These are phyloP conservation scores for Hansenula lynferdii DNA, from an alignment of 1,139 yeast species.

Conservation along the genomic window DNA sequence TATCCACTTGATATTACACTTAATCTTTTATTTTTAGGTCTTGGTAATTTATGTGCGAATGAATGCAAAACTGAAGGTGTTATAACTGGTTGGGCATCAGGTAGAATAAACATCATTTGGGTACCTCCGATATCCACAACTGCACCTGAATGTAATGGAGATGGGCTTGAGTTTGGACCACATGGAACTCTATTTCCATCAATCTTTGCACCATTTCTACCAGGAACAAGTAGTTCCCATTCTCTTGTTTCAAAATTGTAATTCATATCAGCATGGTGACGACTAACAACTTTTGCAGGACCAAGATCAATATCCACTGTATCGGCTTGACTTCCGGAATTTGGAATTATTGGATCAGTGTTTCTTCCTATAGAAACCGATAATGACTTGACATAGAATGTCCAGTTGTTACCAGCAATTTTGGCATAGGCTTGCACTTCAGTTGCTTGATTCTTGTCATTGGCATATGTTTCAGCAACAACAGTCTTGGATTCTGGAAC, in stretches of 20 bases:
- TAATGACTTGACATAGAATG: conserved; percentile 84
- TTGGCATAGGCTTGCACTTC: conserved; percentile 97
- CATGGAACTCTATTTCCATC: conserved; percentile 59
- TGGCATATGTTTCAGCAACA: conserved; percentile 48
- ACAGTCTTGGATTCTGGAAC: conserved; percentile 39
- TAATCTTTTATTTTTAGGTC: conserved; percentile 24
- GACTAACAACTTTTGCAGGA: conserved; percentile 92
- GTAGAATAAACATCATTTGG: conserved; percentile 97
- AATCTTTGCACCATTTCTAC: conserved; percentile 91
- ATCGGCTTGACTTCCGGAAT: conserved; percentile 16
- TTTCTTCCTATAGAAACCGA: conserved; percentile 80
- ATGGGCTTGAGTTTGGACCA: conserved; percentile 40
- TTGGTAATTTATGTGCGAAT: conserved; percentile 29
- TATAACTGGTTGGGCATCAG: conserved; percentile 78
- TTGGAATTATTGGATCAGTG: conserved; percentile 41
- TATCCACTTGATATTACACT: neutral
- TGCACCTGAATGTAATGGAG: conserved; percentile 75
- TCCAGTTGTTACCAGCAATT: conserved; percentile 92
- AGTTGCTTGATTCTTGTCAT: conserved; percentile 69
- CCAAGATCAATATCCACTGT: conserved; percentile 85
- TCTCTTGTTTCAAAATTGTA: conserved; percentile 69
- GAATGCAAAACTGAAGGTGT: conserved; percentile 45
- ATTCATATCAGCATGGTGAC: conserved; percentile 81
- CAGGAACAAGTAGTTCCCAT: conserved; percentile 83
- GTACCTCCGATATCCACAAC: conserved; percentile 93